A percentile compares a stretch with the other conserved stretches of the same genome.
These are phyloP conservation scores for Rosa multiflora DNA, from an alignment of 306 rosid genomes.

Conservation along the genomic window DNA sequence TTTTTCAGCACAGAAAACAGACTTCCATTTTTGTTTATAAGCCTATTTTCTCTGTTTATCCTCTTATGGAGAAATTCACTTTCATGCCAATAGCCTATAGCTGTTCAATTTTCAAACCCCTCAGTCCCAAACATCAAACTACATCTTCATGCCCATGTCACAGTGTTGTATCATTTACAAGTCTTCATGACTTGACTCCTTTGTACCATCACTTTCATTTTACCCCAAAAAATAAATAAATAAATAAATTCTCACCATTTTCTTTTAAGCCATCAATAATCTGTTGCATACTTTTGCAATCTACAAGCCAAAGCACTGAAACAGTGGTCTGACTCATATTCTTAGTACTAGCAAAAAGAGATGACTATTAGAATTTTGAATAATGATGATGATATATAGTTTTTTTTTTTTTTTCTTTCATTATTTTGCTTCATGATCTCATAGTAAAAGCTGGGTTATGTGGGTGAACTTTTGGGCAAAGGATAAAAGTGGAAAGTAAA, in stretches of 20 bases:
- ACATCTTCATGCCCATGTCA: constrained; percentile 10
- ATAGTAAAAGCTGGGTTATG: neutral
- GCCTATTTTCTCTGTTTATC: neutral
- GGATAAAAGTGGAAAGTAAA: neutral
- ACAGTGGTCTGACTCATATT: constrained; percentile 5
- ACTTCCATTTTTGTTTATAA: constrained; percentile 5
- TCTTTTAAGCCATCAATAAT: neutral
- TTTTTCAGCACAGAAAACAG: neutral
- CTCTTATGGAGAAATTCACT: neutral
- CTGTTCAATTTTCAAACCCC: constrained; percentile 11
- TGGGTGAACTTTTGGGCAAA: neutral
- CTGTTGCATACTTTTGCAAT: constrained; percentile 1
- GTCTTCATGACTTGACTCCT: neutral
- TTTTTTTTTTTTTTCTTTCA: neutral
- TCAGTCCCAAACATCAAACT: neutral
- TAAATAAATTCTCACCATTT: neutral
- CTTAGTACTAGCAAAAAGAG: constrained; percentile 1
- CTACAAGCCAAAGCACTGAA: neutral
- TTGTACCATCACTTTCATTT: constrained; percentile 1
- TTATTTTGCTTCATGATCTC: neutral
- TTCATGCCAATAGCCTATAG: neutral
- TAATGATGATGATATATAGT: neutral
- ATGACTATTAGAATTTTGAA: neutral
- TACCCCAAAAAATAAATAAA: neutral
- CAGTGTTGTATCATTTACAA: neutral